phyloP scores from a whole-genome alignment of 2,329 filamentous ascomycete genomes.

The Apiospora hydei region DNA sequence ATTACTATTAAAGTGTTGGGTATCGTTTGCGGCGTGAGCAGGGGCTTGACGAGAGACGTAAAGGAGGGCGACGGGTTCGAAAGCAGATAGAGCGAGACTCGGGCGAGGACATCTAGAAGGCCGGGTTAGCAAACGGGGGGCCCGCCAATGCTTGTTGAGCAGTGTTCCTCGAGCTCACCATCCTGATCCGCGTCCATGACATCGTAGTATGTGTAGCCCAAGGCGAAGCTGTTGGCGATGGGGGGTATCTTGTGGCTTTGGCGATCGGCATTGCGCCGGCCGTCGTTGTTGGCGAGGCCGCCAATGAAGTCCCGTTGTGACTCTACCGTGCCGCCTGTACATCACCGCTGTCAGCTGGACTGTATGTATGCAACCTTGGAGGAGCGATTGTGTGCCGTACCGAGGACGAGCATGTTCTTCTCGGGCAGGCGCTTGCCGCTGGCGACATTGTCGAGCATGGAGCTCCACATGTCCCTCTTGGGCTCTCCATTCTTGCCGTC shows the following conservation, averaged over 20 bases:
- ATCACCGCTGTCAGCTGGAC: constrained; percentile 25
- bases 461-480: constrained; percentile 92
- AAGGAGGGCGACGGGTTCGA: constrained; percentile 86
- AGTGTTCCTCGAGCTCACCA: constrained; percentile 57
- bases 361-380: constrained; percentile 32
- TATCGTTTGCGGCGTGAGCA: constrained; percentile 83
- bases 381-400: constrained; percentile 53
- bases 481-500: constrained; percentile 70
- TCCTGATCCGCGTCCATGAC: constrained; percentile 94
- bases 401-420: constrained; percentile 88
- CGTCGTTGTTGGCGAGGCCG: constrained; percentile 61
- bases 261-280: constrained; percentile 60
- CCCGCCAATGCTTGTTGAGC: constrained; percentile 62
- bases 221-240: constrained; percentile 88
- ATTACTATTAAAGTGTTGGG: constrained; percentile 88
- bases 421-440: constrained; percentile 89
- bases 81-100: constrained; percentile 87
- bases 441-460: constrained; percentile 88
- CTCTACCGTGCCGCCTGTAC: constrained; percentile 78
- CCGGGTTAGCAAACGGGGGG: constrained; percentile 42
- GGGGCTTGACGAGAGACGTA: constrained; percentile 80
- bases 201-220: constrained; percentile 95
- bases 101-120: constrained; percentile 80
- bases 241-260: constrained; percentile 71
- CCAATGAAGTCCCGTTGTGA: constrained; percentile 87